Percentiles rank a stretch among this genome's conserved stretches.
Evolutionary conservation across 1,284 basidiomycete species (phyloP).

Genomic region (Moesziomyces aphidis): DNA sequence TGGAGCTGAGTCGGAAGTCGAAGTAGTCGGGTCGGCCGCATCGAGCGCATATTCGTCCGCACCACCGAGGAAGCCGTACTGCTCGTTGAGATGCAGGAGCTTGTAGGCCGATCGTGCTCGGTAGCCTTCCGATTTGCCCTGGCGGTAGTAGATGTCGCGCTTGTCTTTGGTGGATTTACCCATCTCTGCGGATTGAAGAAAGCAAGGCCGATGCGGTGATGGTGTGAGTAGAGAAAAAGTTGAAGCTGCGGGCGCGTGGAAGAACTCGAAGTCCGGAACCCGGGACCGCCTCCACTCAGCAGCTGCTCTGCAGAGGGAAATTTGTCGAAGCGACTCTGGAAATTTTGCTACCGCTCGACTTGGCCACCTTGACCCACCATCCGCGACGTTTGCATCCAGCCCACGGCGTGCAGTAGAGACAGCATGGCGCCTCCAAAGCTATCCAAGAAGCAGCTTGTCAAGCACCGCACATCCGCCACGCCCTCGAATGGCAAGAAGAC

Average conservation of each 20-base stretch:
- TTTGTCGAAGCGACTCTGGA: background rate
- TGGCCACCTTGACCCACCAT: background rate
- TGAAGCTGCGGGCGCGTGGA: background rate
- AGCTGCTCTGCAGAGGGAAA: background rate
- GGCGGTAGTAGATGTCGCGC: slow-evolving; percentile 72
- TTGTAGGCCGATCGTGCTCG: slow-evolving; percentile 74
- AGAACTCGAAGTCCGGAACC: no score
- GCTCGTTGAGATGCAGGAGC: slow-evolving; percentile 71
- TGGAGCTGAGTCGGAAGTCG: slow-evolving; percentile 7
- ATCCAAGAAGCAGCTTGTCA: slow-evolving; percentile 55
- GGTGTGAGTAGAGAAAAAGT: background rate
- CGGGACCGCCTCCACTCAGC: background rate
- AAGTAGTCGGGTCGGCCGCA: background rate
- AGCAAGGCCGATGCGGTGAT: background rate
- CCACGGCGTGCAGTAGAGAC: background rate
- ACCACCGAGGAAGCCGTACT: slow-evolving; percentile 71
- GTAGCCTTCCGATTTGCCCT: slow-evolving; percentile 70
- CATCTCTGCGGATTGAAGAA: slow-evolving; percentile 32
- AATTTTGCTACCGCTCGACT: background rate
- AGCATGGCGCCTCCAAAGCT: slow-evolving; percentile 31
- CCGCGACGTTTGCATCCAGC: background rate
- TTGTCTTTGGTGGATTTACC: slow-evolving; percentile 69
- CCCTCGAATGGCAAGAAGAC: slow-evolving; percentile 28
- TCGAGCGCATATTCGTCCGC: slow-evolving; percentile 45
- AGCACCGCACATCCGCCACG: slow-evolving; percentile 49